Evolutionary conservation across 805 yeast species (phyloP).

Genomic region (Kodamaea laetipori): DNA sequence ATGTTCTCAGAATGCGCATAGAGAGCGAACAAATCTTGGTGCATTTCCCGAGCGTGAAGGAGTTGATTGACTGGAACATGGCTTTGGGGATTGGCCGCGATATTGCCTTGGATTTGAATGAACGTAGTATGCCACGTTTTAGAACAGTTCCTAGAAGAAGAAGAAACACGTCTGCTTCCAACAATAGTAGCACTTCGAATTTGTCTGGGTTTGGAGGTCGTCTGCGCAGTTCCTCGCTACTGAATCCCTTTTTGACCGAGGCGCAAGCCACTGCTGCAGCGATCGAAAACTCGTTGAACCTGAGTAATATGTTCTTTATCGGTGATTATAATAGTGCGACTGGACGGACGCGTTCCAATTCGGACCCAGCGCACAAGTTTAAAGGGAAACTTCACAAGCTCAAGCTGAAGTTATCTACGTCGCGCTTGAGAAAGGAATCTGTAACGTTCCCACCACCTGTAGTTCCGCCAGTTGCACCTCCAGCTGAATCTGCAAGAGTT

Average conservation of each 20-base stretch:
- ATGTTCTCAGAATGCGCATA: conserved; percentile 71
- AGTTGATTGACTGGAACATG: conserved; percentile 77
- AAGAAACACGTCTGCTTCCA: conserved; percentile 17
- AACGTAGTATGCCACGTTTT: conserved; percentile 72
- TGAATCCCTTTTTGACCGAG: conserved; percentile 7
- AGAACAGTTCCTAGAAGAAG: conserved; percentile 76
- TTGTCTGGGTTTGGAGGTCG: conserved; percentile 10
- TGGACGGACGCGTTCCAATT: conserved; percentile 16
- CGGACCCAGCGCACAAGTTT: conserved; percentile 24
- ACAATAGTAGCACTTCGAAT: conserved; percentile 10
- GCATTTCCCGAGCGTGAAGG: conserved; percentile 61
- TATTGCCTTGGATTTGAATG: conserved; percentile 72
- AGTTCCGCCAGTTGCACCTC: conserved; percentile 2
- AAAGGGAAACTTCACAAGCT: conserved; percentile 26
- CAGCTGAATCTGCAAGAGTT: background rate
- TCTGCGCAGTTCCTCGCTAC: conserved; percentile 9
- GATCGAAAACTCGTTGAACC: conserved; percentile 9
- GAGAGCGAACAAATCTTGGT: conserved; percentile 83
- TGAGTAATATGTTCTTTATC: conserved; percentile 7
- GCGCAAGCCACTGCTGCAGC: conserved; percentile 10
- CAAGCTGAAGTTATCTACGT: conserved; percentile 19
- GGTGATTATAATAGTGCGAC: conserved; percentile 3
- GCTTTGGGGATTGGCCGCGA: conserved; percentile 75
- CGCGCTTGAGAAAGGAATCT: conserved; percentile 5
- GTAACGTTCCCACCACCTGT: conserved; percentile 1